Conservation (phyloP, 345 rosid genomes). For the Lenwebbia sp. region DNA sequence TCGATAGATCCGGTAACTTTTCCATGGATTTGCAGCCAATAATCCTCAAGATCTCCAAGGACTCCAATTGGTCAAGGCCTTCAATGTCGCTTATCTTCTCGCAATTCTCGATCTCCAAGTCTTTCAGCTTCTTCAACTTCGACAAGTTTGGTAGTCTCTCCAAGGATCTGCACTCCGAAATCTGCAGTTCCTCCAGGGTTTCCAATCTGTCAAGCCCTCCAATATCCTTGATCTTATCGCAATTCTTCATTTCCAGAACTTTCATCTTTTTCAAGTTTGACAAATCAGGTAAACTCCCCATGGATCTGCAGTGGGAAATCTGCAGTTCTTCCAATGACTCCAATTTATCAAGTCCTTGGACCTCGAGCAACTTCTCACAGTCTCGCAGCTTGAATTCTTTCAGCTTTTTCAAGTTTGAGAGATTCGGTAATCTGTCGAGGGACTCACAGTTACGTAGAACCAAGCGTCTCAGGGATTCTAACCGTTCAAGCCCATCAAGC, state of each 20-base stretch:
- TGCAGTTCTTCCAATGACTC: conserved; percentile 7
- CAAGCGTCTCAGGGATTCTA: conserved; percentile 5
- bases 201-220: conserved; percentile 5
- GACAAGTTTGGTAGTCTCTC: background rate
- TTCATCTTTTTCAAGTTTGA: background rate
- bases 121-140: conserved; percentile 1
- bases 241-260: conserved; percentile 3
- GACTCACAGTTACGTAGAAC: conserved; percentile 4
- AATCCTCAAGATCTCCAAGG: conserved; percentile 4
- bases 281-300: background rate
- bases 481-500: conserved; percentile 4
- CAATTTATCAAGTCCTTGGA: conserved; percentile 3
- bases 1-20: conserved; percentile 4
- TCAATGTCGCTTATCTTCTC: conserved; percentile 1
- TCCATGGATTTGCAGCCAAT: conserved; percentile 7
- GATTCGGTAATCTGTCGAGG: conserved; percentile 5
- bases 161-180: conserved; percentile 5
- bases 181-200: conserved; percentile 4
- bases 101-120: conserved; percentile 1
- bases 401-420: conserved; percentile 9
- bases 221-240: conserved; percentile 1
- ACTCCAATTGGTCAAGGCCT: conserved; percentile 4
- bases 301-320: conserved; percentile 3
- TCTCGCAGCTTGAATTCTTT: conserved; percentile 1
- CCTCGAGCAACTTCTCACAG: conserved; percentile 7